Percentiles rank a stretch among this genome's conserved stretches.
phyloP scores from a whole-genome alignment of 148 eudicot genomes.

The Agrostemma githago region DNA sequence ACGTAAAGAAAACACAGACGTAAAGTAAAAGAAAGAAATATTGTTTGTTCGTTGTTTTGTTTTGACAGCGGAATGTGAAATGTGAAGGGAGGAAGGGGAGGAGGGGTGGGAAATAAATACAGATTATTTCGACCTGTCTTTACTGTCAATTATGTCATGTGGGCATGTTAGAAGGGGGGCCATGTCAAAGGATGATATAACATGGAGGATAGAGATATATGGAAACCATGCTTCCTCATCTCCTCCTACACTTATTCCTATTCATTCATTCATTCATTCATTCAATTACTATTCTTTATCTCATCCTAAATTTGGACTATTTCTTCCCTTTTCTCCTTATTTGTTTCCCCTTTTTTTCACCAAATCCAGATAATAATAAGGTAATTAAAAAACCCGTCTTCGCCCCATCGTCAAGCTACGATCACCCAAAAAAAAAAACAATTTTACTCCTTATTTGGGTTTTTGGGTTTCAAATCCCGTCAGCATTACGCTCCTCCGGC shows the following conservation, averaged over 20 bases:
- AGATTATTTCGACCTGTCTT: slow-evolving; percentile 4
- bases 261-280: background rate
- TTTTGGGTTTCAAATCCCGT: too few species aligned
- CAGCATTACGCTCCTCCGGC: too few species aligned
- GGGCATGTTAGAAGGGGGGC: slow-evolving; percentile 37
- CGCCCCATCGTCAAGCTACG: too few species aligned
- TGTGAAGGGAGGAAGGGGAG: background rate
- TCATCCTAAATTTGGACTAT: background rate
- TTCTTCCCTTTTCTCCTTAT: background rate
- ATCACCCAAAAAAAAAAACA: too few species aligned
- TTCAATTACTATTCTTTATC: background rate
- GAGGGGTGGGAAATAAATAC: background rate
- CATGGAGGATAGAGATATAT: slow-evolving; percentile 28
- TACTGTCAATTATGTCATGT: slow-evolving; percentile 37
- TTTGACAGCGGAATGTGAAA: background rate
- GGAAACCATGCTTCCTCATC: background rate
- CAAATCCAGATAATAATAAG: too few species aligned
- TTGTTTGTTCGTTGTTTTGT: background rate
- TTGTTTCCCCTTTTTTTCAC: too few species aligned
- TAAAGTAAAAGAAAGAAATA: background rate
- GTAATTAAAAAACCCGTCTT: too few species aligned
- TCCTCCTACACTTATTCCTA: background rate
- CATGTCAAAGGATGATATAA: slow-evolving; percentile 28
- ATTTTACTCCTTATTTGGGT: too few species aligned
- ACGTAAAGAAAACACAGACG: too few species aligned